Percentiles rank a stretch among this genome's conserved stretches.
Conservation (phyloP, 805 yeast species). For the Starmerella stellata region DNA sequence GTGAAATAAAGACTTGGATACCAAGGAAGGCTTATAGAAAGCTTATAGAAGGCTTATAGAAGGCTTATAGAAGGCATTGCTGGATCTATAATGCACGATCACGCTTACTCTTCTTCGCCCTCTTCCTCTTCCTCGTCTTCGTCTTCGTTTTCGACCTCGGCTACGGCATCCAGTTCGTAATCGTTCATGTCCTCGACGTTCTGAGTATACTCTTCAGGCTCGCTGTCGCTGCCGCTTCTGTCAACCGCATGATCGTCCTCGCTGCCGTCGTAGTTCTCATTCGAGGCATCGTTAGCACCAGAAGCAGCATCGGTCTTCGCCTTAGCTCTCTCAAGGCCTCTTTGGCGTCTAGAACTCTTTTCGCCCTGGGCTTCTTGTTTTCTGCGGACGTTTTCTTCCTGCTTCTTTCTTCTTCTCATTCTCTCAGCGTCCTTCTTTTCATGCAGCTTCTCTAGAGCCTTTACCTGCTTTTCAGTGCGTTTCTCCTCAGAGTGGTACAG, state of each 20-base stretch:
- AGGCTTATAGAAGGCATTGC: too few relatives aligned
- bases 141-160: conserved; percentile 5
- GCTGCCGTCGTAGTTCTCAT: conserved; percentile 15
- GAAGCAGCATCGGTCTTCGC: conserved; percentile 8
- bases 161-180: conserved; percentile 21
- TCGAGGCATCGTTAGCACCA: conserved; percentile 14
- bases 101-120: not conserved
- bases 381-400: conserved; percentile 56
- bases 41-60: too few relatives aligned
- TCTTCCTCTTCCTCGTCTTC: not conserved
- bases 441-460: conserved; percentile 49
- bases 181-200: conserved; percentile 29
- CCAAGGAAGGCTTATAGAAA: too few relatives aligned
- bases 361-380: conserved; percentile 55
- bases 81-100: too few relatives aligned
- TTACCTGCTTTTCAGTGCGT: conserved; percentile 45
- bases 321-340: conserved; percentile 27
- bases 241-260: not conserved
- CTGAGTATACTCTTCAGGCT: conserved; percentile 8
- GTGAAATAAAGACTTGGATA: too few relatives aligned
- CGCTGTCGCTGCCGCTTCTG: conserved; percentile 1
- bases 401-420: conserved; percentile 56
- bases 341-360: conserved; percentile 52
- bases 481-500: conserved; percentile 56
- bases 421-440: conserved; percentile 41